phyloP scores from a whole-genome alignment of 2,329 filamentous ascomycete genomes.

The Colletotrichum orchidophilum region DNA sequence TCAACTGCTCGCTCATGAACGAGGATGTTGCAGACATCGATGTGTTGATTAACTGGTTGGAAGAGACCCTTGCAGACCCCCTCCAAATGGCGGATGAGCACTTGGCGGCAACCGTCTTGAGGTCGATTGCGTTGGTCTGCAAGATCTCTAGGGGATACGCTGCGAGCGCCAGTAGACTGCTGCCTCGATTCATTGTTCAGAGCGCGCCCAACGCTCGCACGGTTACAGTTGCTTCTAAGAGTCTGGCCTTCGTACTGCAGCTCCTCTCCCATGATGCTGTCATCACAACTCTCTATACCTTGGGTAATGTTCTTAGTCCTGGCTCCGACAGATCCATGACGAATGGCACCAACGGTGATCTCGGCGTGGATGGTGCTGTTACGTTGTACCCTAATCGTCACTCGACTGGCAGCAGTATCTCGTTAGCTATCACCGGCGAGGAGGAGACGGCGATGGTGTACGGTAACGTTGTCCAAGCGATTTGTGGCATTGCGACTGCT shows the following conservation, averaged over 20 bases:
- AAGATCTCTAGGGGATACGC: slow-evolving; percentile 78
- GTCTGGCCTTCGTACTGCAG: slow-evolving; percentile 82
- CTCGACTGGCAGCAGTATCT: slow-evolving; percentile 80
- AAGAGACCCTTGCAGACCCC: slow-evolving; percentile 80
- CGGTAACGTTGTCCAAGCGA: slow-evolving; percentile 91
- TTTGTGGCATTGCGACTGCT: slow-evolving; percentile 86
- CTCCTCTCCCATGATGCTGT: slow-evolving; percentile 90
- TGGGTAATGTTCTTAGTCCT: slow-evolving; percentile 94
- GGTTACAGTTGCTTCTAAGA: slow-evolving; percentile 82
- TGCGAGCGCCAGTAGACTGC: slow-evolving; percentile 77
- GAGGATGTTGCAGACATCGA: slow-evolving; percentile 84
- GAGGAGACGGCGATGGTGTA: slow-evolving; percentile 83
- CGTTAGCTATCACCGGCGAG: slow-evolving; percentile 77
- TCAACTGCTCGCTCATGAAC: slow-evolving; percentile 86
- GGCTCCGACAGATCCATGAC: slow-evolving; percentile 64
- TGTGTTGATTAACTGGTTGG: slow-evolving; percentile 83
- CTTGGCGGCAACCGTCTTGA: slow-evolving; percentile 81
- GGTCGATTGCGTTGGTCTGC: slow-evolving; percentile 83
- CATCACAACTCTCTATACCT: slow-evolving; percentile 93
- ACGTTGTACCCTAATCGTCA: slow-evolving; percentile 64
- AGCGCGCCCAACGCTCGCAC: slow-evolving; percentile 75
- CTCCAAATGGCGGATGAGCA: slow-evolving; percentile 83
- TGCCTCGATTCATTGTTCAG: slow-evolving; percentile 90
- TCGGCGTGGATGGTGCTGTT: slow-evolving; percentile 44
- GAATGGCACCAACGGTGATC: slow-evolving; percentile 60